Conservation (phyloP, 1,284 basidiomycete genomes). For the Mycosarcoma maydis region DNA sequence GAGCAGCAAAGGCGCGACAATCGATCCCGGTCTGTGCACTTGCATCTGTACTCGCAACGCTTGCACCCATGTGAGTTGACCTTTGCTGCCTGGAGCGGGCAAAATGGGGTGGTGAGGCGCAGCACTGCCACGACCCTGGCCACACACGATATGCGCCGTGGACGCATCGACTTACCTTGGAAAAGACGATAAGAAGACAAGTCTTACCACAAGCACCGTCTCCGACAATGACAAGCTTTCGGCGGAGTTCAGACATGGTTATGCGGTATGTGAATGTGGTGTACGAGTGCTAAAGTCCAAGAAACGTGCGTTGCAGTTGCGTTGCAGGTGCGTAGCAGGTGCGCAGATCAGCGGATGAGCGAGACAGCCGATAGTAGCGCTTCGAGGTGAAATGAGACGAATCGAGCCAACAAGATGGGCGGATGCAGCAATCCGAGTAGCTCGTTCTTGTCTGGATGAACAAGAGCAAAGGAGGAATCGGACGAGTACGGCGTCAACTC, state of each 20-base stretch:
- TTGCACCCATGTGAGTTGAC: no score
- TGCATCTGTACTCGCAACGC: no score
- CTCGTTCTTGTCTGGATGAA: no score
- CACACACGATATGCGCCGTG: neutral
- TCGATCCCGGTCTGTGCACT: no score
- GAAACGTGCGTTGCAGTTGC: neutral
- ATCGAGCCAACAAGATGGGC: no score
- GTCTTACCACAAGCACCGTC: slow-evolving; percentile 79
- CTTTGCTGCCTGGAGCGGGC: no score
- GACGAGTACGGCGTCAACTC: no score
- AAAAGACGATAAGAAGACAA: slow-evolving; percentile 84
- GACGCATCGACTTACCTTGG: slow-evolving; percentile 70
- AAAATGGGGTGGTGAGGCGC: no score
- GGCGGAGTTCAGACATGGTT: slow-evolving; percentile 61
- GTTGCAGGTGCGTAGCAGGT: neutral
- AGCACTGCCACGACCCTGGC: neutral
- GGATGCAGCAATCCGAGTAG: no score
- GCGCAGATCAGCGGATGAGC: neutral
- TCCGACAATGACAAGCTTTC: slow-evolving; percentile 66
- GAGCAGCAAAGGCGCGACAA: no score
- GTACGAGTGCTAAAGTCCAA: slow-evolving; percentile 8
- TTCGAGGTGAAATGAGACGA: no score
- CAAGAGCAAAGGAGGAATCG: no score
- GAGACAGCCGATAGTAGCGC: neutral
- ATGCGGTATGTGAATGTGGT: slow-evolving; percentile 1